Base-by-base conservation (phyloP, 129 eudicot genomes). In the Kitagawia praeruptora region DNA sequence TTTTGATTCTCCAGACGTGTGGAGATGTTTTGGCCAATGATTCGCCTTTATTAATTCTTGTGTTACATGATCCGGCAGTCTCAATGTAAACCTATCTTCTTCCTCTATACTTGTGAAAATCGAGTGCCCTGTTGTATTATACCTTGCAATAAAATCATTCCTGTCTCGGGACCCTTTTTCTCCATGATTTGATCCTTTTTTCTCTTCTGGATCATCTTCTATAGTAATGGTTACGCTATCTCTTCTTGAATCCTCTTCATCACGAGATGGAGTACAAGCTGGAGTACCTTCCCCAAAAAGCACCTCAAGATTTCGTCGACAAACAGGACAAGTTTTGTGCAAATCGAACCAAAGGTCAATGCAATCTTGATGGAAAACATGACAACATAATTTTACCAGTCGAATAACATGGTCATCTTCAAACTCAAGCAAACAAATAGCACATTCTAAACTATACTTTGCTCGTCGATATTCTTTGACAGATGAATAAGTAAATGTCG, bases 121-220 rank as follows among this genome's bases (percentile, higher is more conserved):
- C 12, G 98, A 94, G 86, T 94, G 98, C 1, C 98, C 98, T 3
- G 98, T 94, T 37, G 98, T 89, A 47, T 94, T 88, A 48, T 90
- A 91, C 86, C 97, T 88, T 31, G 23, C 1, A 89, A 76, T 71
- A 88, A 88, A 53, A 78, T 89, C 25, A 77, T 90, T 21, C 51
- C 41, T 70, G 6, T 67, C 74, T 77, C 69, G 34, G 0, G n/a
- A 15, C 15, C 2, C 15, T 41, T 25, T 73, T 44, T 42, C 58
- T 63, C 38, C 84, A 2, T 77, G 67, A 16, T 72, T 78, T 77
- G 77, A 47, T 19, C 18, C 54, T 80, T 75, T 74, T 72, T 81
- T 13, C 45, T 80, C 80, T 13, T 80, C 87, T 42, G 72, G 81
- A 23, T 88, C 89, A 4, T 88, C 95, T 42, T 76, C 77, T 12